phyloP scores from a whole-genome alignment of 129 eudicot species.

The Tagetes patula region DNA sequence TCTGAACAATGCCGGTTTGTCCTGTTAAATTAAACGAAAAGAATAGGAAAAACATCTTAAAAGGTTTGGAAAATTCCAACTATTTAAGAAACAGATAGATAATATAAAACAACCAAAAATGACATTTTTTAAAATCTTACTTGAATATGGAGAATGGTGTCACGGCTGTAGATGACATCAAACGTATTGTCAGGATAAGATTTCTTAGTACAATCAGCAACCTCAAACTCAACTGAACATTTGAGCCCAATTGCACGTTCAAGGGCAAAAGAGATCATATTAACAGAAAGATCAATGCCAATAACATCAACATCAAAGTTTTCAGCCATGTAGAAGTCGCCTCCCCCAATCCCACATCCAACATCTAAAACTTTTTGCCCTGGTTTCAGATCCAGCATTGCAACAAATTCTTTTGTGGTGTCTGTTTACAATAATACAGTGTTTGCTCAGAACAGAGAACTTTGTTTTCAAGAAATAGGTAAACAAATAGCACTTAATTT shows the following conservation, averaged over 20 bases:
- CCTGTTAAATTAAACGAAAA: constrained; percentile 42
- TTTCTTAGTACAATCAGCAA: constrained; percentile 95
- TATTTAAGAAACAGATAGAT: background rate
- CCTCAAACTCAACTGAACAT: constrained; percentile 94
- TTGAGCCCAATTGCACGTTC: constrained; percentile 85
- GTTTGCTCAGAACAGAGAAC: background rate
- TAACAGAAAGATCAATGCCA: constrained; percentile 93
- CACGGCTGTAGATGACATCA: constrained; percentile 97
- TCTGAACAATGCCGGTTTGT: constrained; percentile 77
- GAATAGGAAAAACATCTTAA: background rate
- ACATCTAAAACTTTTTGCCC: constrained; percentile 96
- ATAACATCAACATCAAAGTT: constrained; percentile 79
- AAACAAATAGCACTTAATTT: background rate
- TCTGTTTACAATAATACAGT: constrained; percentile 50
- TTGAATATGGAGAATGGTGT: constrained; percentile 95
- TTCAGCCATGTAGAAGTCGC: constrained; percentile 96
- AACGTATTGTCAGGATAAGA: constrained; percentile 69
- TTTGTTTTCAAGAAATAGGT: background rate
- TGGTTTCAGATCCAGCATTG: constrained; percentile 72
- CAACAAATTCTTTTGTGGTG: constrained; percentile 90
- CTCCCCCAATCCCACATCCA: constrained; percentile 99
- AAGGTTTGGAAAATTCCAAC: background rate
- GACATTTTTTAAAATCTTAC: constrained; percentile 35
- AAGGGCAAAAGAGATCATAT: constrained; percentile 92
- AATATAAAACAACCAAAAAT: background rate